Conservation (phyloP, 192 early-diverging fungal species). For the Coemansia umbellata region DNA sequence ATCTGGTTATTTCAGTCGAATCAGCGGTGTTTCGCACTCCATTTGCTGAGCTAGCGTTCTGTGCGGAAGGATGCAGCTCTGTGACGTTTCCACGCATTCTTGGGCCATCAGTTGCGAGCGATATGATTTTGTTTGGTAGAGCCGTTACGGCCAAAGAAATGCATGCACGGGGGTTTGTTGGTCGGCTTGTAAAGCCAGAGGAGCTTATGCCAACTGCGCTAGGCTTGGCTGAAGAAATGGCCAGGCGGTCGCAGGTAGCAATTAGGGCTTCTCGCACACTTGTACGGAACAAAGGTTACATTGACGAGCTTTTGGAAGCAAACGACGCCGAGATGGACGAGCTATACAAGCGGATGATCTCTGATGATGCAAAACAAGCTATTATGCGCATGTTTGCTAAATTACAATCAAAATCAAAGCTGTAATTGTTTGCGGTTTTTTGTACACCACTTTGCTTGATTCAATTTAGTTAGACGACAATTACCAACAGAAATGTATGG, state of each 20-base stretch:
- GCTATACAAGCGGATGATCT: slow-evolving; percentile 54
- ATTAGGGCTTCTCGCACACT: slow-evolving; percentile 57
- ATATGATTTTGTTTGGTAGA: slow-evolving; percentile 63
- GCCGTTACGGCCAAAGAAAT: slow-evolving; percentile 57
- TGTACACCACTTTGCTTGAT: no score
- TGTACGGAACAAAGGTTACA: slow-evolving; percentile 43
- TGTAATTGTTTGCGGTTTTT: no score
- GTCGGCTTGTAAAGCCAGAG: slow-evolving; percentile 52
- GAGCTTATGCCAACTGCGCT: slow-evolving; percentile 52
- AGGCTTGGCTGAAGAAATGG: slow-evolving; percentile 48
- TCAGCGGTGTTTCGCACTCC: slow-evolving; percentile 68
- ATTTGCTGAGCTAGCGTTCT: slow-evolving; percentile 71
- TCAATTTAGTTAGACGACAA: no score
- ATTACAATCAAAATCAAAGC: slow-evolving; percentile 12
- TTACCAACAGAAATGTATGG: no score
- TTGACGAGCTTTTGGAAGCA: slow-evolving; percentile 48
- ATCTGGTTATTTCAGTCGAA: slow-evolving; percentile 62
- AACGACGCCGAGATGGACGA: slow-evolving; percentile 57
- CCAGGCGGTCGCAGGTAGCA: slow-evolving; percentile 55
- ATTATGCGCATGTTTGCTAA: slow-evolving; percentile 49
- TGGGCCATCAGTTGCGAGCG: slow-evolving; percentile 61
- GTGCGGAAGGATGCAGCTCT: slow-evolving; percentile 70
- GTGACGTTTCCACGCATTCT: slow-evolving; percentile 65
- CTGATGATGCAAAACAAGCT: slow-evolving; percentile 53
- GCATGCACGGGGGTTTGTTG: slow-evolving; percentile 55